phyloP scores from a whole-genome alignment of 139 green algal species.

The Desmodesmus armatus region DNA sequence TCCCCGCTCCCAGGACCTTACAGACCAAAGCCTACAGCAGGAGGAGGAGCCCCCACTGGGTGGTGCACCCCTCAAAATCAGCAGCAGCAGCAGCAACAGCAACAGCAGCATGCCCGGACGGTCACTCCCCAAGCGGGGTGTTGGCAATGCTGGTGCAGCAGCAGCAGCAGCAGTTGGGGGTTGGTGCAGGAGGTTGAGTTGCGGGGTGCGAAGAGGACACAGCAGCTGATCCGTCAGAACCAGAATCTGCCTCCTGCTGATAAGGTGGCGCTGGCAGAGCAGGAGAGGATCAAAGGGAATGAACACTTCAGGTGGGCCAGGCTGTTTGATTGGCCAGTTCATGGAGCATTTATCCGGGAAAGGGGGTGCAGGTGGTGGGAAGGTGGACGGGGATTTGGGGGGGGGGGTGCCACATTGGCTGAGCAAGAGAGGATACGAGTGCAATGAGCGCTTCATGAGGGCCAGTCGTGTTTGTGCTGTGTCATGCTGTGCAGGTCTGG shows the following conservation, averaged over 20 bases:
- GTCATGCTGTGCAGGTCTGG: background rate
- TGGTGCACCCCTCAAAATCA: background rate
- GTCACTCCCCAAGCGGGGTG: background rate
- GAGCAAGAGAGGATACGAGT: background rate
- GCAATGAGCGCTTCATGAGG: background rate
- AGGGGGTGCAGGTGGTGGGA: background rate
- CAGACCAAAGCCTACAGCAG: background rate
- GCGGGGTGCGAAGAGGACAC: background rate
- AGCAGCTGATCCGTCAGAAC: conserved; percentile 24
- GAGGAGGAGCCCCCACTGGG: background rate
- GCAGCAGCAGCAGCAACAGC: conserved; percentile 8
- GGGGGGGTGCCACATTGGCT: background rate
- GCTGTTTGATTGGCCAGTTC: background rate
- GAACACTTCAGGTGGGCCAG: conserved; percentile 6
- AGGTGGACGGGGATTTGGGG: background rate
- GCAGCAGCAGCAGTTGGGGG: background rate
- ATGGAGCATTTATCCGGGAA: background rate
- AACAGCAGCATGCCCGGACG: background rate
- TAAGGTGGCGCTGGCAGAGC: background rate
- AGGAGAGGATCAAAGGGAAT: background rate
- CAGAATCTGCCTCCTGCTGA: conserved; percentile 5
- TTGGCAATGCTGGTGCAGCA: background rate
- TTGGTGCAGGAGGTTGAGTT: conserved; percentile 12
- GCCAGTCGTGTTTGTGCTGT: background rate
- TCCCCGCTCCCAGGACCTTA: background rate